A percentile compares a stretch with the other conserved stretches of the same genome.
Conservation (phyloP, 2,329 filamentous ascomycete species). For the Penicillium sp. region DNA sequence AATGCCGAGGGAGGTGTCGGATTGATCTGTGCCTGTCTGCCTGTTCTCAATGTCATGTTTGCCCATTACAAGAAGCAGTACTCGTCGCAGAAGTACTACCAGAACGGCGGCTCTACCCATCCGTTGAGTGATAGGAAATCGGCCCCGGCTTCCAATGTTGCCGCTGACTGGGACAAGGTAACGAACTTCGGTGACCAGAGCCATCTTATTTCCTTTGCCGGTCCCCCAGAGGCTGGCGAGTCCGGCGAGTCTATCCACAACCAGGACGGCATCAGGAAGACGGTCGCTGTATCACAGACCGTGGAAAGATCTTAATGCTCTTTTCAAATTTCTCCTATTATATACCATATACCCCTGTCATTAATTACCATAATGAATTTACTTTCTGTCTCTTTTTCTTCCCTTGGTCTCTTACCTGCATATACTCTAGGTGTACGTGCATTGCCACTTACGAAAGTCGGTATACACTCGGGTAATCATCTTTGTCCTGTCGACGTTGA, state of each 20-base stretch:
- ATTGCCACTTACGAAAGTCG: not conserved
- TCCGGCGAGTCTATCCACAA: slow-evolving; percentile 1
- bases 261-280: slow-evolving; percentile 17
- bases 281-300: slow-evolving; percentile 16
- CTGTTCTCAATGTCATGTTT: slow-evolving; percentile 27
- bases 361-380: slow-evolving; percentile 2
- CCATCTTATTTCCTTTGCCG: slow-evolving; percentile 27
- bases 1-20: slow-evolving; percentile 34
- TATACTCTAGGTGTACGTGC: too few relatives aligned
- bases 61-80: slow-evolving; percentile 21
- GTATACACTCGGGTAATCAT: not conserved
- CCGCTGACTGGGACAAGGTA: slow-evolving; percentile 12
- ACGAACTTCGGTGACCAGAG: slow-evolving; percentile 25
- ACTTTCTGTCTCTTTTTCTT: not conserved
- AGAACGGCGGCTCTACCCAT: slow-evolving; percentile 20
- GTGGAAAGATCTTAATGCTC: slow-evolving; percentile 6
- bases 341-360: slow-evolving; percentile 1
- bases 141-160: slow-evolving; percentile 13
- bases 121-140: slow-evolving; percentile 23
- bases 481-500: not conserved
- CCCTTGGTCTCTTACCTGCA: not conserved
- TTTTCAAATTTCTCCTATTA: not conserved
- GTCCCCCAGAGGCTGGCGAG: slow-evolving; percentile 14
- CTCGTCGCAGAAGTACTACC: slow-evolving; percentile 25
- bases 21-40: slow-evolving; percentile 33